phyloP scores from a whole-genome alignment of 2,329 filamentous ascomycete species.

The Xylaria sp. region DNA sequence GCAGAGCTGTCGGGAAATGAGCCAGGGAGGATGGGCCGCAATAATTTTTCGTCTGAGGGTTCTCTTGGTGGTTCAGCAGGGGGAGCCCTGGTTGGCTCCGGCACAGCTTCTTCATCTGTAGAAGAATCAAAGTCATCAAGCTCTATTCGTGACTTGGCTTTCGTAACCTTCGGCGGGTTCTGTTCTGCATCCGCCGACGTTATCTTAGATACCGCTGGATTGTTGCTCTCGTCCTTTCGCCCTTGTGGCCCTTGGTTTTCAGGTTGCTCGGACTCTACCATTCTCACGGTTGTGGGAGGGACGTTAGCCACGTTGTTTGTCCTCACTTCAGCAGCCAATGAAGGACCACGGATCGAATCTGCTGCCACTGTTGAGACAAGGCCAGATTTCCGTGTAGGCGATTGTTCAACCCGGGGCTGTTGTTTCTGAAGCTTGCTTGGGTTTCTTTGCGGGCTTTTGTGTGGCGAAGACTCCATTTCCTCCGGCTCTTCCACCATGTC shows the following conservation, averaged over 20 bases:
- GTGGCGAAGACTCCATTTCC: constrained; percentile 54
- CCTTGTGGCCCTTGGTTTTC: constrained; percentile 46
- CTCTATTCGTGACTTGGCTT: constrained; percentile 66
- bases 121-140: constrained; percentile 74
- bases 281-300: constrained; percentile 60
- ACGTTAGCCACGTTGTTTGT: constrained; percentile 61
- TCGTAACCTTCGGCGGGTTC: constrained; percentile 62
- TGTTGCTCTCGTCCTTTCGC: constrained; percentile 49
- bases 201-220: constrained; percentile 50
- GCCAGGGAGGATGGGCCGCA: constrained; percentile 47
- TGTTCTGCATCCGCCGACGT: constrained; percentile 52
- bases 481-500: constrained; percentile 52
- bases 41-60: constrained; percentile 32
- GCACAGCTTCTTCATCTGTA: constrained; percentile 50
- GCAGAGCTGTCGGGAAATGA: constrained; percentile 51
- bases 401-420: constrained; percentile 57
- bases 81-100: constrained; percentile 36
- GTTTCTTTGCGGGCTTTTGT: constrained; percentile 60
- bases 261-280: constrained; percentile 60
- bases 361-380: constrained; percentile 39
- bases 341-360: constrained; percentile 46
- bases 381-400: constrained; percentile 50
- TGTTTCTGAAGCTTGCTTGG: constrained; percentile 75
- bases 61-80: constrained; percentile 38
- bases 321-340: constrained; percentile 39